Evolutionary conservation across 345 rosid genomes (phyloP).

Genomic region (Gossypioides kirkii): DNA sequence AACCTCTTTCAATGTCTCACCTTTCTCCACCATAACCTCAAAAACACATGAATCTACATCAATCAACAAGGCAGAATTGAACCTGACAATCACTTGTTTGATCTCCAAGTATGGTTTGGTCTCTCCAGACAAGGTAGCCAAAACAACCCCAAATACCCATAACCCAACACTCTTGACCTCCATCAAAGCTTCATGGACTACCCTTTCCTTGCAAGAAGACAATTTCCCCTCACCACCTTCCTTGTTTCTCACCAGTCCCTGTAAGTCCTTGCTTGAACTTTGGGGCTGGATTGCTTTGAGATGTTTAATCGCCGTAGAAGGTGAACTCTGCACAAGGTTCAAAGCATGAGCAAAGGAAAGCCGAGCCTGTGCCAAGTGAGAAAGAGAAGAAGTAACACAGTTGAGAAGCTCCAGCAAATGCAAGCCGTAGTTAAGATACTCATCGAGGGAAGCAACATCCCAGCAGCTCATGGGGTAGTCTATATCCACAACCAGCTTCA

Average conservation of each 20-base stretch:
- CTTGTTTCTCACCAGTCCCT: background rate
- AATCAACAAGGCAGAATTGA: conserved; percentile 20
- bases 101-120: conserved; percentile 31
- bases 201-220: conserved; percentile 31
- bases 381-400: conserved; percentile 33
- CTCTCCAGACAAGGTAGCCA: conserved; percentile 45
- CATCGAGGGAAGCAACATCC: conserved; percentile 33
- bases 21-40: conserved; percentile 23
- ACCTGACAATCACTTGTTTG: conserved; percentile 20
- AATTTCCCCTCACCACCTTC: conserved; percentile 15
- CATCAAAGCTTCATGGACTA: conserved; percentile 37
- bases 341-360: conserved; percentile 43
- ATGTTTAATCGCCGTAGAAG: conserved; percentile 29
- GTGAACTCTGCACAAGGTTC: conserved; percentile 33
- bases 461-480: conserved; percentile 45
- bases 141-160: conserved; percentile 37
- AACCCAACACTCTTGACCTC: conserved; percentile 37
- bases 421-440: conserved; percentile 44
- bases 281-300: conserved; percentile 27
- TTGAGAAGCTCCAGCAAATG: conserved; percentile 45
- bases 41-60: conserved; percentile 25
- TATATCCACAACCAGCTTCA: conserved; percentile 40
- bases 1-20: conserved; percentile 34
- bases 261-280: conserved; percentile 17
- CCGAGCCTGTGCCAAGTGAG: conserved; percentile 40